Evolutionary conservation across 2,329 filamentous ascomycete genomes (phyloP), one percentile per base, ranked within the genome.

Genomic region (Phialophora expanda): DNA sequence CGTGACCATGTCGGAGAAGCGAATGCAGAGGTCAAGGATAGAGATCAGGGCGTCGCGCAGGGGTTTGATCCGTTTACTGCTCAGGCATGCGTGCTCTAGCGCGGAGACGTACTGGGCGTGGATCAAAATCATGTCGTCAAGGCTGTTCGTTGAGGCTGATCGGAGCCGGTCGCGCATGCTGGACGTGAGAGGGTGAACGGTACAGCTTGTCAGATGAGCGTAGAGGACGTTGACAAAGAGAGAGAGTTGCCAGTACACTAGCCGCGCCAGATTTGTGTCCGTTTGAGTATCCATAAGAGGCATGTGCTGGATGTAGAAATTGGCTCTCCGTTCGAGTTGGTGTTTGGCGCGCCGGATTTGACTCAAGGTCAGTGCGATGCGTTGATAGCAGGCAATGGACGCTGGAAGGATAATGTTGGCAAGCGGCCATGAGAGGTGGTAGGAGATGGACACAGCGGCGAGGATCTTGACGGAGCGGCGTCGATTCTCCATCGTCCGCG

Each of bases 151-250:
- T 87, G 5, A 80, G 78, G 14, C 78, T 77, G 24, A 53, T 14
- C 51, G 30, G 59, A 97, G 83, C 0, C 83, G 80, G 2, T 77
- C 75, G 5, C 80, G 79, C 80, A 97, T 85, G 32, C 82, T 80
- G 1, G 77, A 73, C 1, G 84, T 85, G 24, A 87, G 83, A 0
- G 87, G 85, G 0, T 84, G 84, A 0, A 96, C 82, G 1, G 93
- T 90, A 1, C 92, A 84, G 17, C 87, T 89, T 3, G 88, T 89
- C 4, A 96, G 79, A 74, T 97, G 95, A 8, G 88, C 88, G 72
- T 92, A 89, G 1, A 97, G 73, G 0, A 85, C 87, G 69, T 89
- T 89, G 69, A 86, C 86, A 77, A 96, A 94, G 90, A 91, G 94
- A 11, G 93, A 79, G 3, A 96, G 82, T 57, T 85, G 87, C 32